phyloP scores from a whole-genome alignment of 2,329 filamentous ascomycete species.

The Coniella lustricola region DNA sequence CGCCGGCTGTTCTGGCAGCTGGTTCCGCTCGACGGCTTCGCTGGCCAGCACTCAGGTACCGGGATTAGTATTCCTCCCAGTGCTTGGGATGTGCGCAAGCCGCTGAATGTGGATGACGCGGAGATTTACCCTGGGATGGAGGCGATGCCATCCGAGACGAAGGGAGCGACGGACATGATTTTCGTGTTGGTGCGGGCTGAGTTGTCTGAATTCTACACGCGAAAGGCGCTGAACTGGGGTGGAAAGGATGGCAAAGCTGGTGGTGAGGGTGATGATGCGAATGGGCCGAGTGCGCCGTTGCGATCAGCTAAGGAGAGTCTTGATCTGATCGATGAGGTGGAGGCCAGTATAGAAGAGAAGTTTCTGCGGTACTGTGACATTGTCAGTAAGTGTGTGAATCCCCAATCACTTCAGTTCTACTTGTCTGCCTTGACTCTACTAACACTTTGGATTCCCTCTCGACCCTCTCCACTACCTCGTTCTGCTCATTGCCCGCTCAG shows the following conservation, averaged over 20 bases:
- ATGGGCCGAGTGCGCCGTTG: constrained; percentile 15
- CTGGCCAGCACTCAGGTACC: constrained; percentile 21
- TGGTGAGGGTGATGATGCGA: not conserved
- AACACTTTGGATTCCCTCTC: constrained; percentile 23
- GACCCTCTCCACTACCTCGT: constrained; percentile 30
- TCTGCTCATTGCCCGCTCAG: constrained; percentile 22
- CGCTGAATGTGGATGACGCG: constrained; percentile 32
- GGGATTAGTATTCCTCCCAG: constrained; percentile 18
- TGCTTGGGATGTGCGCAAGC: constrained; percentile 26
- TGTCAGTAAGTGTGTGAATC: constrained; percentile 14
- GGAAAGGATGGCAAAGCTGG: too few relatives aligned
- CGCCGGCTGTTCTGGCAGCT: constrained; percentile 46
- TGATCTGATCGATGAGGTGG: constrained; percentile 20
- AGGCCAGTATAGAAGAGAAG: constrained; percentile 31
- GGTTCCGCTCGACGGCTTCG: constrained; percentile 29
- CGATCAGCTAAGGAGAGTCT: constrained; percentile 16
- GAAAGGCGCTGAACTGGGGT: not conserved
- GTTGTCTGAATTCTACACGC: constrained; percentile 32
- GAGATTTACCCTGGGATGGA: constrained; percentile 32
- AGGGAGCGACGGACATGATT: constrained; percentile 29
- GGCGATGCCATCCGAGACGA: constrained; percentile 21
- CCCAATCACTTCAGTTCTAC: too few relatives aligned
- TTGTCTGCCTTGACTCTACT: not conserved
- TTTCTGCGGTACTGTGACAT: constrained; percentile 39
- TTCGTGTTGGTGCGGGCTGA: constrained; percentile 32